These are phyloP conservation scores for Talinum fruticosum DNA, from an alignment of 148 eudicot genomes.

Conservation along the genomic window DNA sequence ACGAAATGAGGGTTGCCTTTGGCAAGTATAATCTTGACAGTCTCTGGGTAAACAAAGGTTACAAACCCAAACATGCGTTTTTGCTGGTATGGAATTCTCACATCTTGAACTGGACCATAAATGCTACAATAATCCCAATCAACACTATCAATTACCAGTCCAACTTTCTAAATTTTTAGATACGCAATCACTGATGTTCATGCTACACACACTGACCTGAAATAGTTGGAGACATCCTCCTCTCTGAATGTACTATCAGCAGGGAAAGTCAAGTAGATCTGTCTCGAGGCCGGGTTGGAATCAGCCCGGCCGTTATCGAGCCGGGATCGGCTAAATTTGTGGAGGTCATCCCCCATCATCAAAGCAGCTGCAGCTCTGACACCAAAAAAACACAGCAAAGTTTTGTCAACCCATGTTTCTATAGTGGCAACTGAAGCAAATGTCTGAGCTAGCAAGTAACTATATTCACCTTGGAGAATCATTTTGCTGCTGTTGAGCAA, in stretches of 20 bases:
- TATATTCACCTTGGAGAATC: constrained; percentile 56
- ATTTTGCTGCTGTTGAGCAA: constrained; percentile 59
- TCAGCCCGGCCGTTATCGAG: constrained; percentile 46
- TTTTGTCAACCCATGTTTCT: background rate
- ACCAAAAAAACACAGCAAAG: constrained; percentile 5
- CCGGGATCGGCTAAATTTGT: constrained; percentile 55
- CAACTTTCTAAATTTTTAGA: too few relatives aligned
- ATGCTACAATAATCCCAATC: constrained; percentile 37
- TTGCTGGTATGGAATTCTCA: constrained; percentile 95
- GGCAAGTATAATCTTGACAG: constrained; percentile 80
- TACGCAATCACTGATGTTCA: background rate
- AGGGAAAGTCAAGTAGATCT: constrained; percentile 93
- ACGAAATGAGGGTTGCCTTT: constrained; percentile 96
- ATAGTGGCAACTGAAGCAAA: background rate
- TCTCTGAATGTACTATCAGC: constrained; percentile 92
- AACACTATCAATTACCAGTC: too few relatives aligned
- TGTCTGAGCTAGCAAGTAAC: background rate
- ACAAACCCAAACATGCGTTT: constrained; percentile 97
- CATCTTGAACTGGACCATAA: constrained; percentile 93
- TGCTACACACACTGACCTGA: constrained; percentile 44
- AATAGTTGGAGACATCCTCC: constrained; percentile 89
- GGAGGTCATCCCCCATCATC: constrained; percentile 74
- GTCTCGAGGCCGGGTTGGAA: constrained; percentile 75
- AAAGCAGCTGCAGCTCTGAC: constrained; percentile 38
- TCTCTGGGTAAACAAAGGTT: constrained; percentile 75